Evolutionary conservation across 768 basidiomycete species (phyloP).

Genomic region (button mushroom (Agaricus bisporus)): DNA sequence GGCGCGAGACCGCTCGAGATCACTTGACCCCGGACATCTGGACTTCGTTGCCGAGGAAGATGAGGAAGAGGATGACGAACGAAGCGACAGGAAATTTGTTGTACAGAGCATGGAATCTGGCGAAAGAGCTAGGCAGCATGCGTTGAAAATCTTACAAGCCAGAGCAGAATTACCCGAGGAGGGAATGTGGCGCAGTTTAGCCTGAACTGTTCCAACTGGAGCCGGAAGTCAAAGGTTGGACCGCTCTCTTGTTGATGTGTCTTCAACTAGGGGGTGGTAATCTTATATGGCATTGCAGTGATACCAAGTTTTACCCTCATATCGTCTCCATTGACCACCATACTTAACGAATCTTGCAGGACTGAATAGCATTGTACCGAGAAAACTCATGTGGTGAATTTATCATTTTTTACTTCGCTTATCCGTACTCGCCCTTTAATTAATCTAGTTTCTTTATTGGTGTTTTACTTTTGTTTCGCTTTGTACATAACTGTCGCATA

Average conservation of each 20-base stretch:
- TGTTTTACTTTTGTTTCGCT: neutral
- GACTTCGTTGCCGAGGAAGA: conserved; percentile 51
- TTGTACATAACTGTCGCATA: neutral
- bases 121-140: conserved; percentile 49
- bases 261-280: neutral
- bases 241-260: neutral
- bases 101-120: conserved; percentile 23
- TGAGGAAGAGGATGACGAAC: conserved; percentile 33
- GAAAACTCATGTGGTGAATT: neutral
- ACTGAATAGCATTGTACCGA: neutral
- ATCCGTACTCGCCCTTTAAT: neutral
- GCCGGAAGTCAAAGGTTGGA: neutral
- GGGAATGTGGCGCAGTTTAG: conserved; percentile 83
- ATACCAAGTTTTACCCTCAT: conserved; percentile 5
- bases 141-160: conserved; percentile 64
- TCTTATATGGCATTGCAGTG: conserved; percentile 1
- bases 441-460: conserved; percentile 1
- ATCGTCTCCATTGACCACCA: neutral
- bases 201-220: conserved; percentile 19
- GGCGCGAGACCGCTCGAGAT: conserved; percentile 57
- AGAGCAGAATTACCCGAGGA: conserved; percentile 61
- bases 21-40: conserved; percentile 64
- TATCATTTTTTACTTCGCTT: neutral
- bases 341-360: neutral
- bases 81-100: conserved; percentile 15